Percentiles rank a stretch among this genome's conserved stretches.
phyloP scores from a whole-genome alignment of 2,329 filamentous ascomycete genomes.

The Alternaria ethzedia region DNA sequence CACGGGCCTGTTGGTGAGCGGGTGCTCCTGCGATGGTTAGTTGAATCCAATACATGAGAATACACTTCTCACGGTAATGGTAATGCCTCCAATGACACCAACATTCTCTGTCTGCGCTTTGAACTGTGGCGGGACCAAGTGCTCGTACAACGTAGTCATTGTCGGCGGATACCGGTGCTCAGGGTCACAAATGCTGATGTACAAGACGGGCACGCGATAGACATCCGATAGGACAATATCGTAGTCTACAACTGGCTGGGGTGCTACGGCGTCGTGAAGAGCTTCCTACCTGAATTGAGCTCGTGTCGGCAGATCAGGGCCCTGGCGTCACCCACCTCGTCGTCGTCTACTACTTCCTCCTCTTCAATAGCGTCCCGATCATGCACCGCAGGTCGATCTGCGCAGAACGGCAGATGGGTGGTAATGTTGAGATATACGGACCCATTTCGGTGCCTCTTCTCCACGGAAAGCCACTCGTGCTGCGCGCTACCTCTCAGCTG shows the following conservation, averaged over 20 bases:
- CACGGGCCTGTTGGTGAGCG: conserved; percentile 74
- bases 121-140: conserved; percentile 46
- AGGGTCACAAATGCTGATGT: conserved; percentile 44
- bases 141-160: conserved; percentile 43
- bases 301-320: neutral
- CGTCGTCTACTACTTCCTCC: conserved; percentile 24
- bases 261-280: conserved; percentile 1
- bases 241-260: conserved; percentile 37
- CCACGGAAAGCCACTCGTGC: conserved; percentile 32
- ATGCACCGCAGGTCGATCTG: neutral
- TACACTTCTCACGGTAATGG: conserved; percentile 39
- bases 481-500: conserved; percentile 18
- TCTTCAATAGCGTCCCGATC: conserved; percentile 1
- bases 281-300: conserved; percentile 20
- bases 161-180: conserved; percentile 37
- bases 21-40: conserved; percentile 70
- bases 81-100: conserved; percentile 50
- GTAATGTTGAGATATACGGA: conserved; percentile 30
- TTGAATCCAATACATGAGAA: neutral
- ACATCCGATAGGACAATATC: conserved; percentile 53
- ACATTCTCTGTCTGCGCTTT: conserved; percentile 39
- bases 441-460: conserved; percentile 18
- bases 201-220: conserved; percentile 56
- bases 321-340: conserved; percentile 17
- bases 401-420: conserved; percentile 15